Percentiles rank a stretch among this genome's conserved stretches.
Conservation (phyloP, 1,139 yeast species). For the Debaryomyces psychrophilus region DNA sequence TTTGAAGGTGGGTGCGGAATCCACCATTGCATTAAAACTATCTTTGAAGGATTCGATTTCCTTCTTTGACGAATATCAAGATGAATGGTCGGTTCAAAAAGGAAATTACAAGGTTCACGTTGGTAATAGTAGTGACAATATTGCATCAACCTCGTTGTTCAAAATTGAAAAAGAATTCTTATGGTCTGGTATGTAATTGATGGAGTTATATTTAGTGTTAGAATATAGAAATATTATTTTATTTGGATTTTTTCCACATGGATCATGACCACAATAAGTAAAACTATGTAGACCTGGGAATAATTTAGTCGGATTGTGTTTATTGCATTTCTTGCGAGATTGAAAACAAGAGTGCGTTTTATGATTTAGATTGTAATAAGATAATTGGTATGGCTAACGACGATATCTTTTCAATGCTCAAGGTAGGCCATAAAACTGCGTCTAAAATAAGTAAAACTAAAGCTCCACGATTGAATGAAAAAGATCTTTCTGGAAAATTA, state of each 20-base stretch:
- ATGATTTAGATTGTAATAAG: background rate
- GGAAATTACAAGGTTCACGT: conserved; percentile 53
- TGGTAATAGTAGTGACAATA: conserved; percentile 41
- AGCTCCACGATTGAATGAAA: background rate
- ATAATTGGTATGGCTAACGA: conserved; percentile 9
- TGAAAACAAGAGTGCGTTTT: no score
- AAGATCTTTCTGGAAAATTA: background rate
- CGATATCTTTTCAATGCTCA: conserved; percentile 14
- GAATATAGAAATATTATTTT: background rate
- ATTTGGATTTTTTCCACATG: no score
- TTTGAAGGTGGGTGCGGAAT: conserved; percentile 44
- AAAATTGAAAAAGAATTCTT: conserved; percentile 26
- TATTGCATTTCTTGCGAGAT: no score
- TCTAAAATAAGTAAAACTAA: conserved; percentile 5
- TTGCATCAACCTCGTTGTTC: conserved; percentile 43
- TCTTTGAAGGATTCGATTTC: conserved; percentile 55
- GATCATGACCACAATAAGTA: no score
- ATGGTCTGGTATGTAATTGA: conserved; percentile 21
- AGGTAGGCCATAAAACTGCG: conserved; percentile 5
- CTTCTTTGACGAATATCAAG: conserved; percentile 52
- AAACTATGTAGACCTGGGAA: no score
- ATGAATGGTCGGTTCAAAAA: conserved; percentile 54
- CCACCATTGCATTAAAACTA: conserved; percentile 36
- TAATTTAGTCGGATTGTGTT: no score
- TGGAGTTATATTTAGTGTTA: background rate